These are phyloP conservation scores for Coemansia biformis DNA, from an alignment of 192 early-diverging fungal species.

Conservation along the genomic window DNA sequence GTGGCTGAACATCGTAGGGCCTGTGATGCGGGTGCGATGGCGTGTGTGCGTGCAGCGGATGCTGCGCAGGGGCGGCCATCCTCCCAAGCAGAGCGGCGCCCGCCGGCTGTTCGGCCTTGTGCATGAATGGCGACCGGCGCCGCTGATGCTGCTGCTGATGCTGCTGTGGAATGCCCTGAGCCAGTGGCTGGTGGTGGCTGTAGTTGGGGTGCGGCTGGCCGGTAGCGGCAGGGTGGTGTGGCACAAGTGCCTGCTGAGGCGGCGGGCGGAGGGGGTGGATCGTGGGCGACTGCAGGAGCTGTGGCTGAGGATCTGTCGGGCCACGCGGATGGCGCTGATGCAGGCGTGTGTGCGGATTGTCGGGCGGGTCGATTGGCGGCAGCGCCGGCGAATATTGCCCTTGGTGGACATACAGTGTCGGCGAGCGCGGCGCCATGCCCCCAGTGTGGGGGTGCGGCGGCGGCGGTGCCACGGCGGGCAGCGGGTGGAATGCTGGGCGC, in stretches of 20 bases:
- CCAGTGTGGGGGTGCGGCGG: not conserved
- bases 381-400: constrained; percentile 3
- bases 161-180: not conserved
- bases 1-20: constrained; percentile 42
- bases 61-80: not conserved
- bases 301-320: constrained; percentile 12
- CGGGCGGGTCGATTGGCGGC: constrained; percentile 2
- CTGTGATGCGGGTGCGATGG: too few relatives aligned
- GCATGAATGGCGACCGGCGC: not conserved
- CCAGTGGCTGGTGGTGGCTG: not conserved
- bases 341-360: not conserved
- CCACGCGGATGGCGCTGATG: constrained; percentile 1
- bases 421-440: constrained; percentile 1
- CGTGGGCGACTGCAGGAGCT: constrained; percentile 13
- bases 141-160: too few relatives aligned
- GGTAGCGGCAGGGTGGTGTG: not conserved
- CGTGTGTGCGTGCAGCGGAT: too few relatives aligned
- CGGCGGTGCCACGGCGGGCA: not conserved
- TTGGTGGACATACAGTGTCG: not conserved
- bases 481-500: not conserved
- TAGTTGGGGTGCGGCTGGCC: constrained; percentile 1
- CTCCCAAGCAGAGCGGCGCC: not conserved
- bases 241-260: constrained; percentile 4
- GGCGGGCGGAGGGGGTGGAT: constrained; percentile 6
- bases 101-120: constrained; percentile 4